Evolutionary conservation across 2,329 filamentous ascomycete genomes (phyloP).

Genomic region (Calycina herbarum): DNA sequence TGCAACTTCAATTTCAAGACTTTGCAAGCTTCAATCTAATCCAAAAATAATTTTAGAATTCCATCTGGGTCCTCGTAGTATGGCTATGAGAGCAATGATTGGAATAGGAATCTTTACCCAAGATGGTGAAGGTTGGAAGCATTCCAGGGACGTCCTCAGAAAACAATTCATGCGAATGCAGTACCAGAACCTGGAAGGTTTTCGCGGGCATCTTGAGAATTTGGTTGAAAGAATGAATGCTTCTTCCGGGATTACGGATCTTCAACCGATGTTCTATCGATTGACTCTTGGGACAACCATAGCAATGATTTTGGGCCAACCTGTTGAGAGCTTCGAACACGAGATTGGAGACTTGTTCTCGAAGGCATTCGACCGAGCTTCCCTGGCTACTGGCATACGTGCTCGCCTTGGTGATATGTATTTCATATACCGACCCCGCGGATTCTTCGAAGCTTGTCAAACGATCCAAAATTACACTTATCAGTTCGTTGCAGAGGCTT

Average conservation of each 20-base stretch:
- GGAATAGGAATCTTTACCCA: slow-evolving; percentile 8
- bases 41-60: slow-evolving; percentile 14
- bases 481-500: background rate
- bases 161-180: slow-evolving; percentile 8
- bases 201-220: slow-evolving; percentile 35
- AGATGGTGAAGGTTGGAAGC: background rate
- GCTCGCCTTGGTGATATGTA: background rate
- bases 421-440: background rate
- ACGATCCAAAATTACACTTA: background rate
- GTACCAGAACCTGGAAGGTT: slow-evolving; percentile 8
- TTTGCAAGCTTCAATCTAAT: background rate
- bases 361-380: background rate
- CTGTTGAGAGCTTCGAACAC: slow-evolving; percentile 40
- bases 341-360: slow-evolving; percentile 8
- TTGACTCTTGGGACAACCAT: slow-evolving; percentile 57
- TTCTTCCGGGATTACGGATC: slow-evolving; percentile 43
- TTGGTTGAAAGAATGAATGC: background rate
- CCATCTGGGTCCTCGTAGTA: slow-evolving; percentile 16
- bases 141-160: slow-evolving; percentile 2
- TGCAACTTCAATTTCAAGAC: slow-evolving; percentile 11
- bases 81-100: background rate
- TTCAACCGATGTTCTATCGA: slow-evolving; percentile 58
- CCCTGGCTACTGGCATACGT: background rate
- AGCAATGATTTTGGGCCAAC: slow-evolving; percentile 57
- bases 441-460: background rate